A percentile compares a stretch with the other conserved stretches of the same genome.
Conservation (phyloP, 495 filamentous ascomycete species). For the Talaromyces wortmannii region DNA sequence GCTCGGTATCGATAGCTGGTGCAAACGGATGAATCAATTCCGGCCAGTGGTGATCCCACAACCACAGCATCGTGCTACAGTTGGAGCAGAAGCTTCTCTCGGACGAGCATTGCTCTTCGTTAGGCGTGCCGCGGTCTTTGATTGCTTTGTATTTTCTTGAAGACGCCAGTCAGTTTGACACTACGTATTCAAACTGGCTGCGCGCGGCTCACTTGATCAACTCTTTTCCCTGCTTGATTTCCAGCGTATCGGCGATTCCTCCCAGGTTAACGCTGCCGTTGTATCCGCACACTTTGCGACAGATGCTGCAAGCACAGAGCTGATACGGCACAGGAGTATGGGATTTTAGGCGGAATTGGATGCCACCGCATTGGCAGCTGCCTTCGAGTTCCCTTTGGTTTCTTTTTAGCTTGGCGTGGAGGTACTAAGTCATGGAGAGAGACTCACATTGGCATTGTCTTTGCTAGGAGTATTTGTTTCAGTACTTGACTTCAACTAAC, state of each 20-base stretch:
- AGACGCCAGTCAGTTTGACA: not conserved
- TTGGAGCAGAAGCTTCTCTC: conserved; percentile 48
- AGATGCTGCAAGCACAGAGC: conserved; percentile 51
- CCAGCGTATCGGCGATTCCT: conserved; percentile 36
- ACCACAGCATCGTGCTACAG: conserved; percentile 44
- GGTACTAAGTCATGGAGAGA: not conserved
- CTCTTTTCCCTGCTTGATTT: conserved; percentile 39
- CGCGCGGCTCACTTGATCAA: conserved; percentile 37
- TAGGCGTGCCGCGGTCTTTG: conserved; percentile 39
- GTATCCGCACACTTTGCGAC: conserved; percentile 46
- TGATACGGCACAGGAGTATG: conserved; percentile 49
- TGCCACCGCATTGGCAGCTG: conserved; percentile 46
- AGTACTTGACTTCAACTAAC: no score
- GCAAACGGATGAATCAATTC: conserved; percentile 53
- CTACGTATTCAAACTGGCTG: not conserved
- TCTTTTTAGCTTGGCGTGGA: no score
- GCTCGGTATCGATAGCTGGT: conserved; percentile 46
- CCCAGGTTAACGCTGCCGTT: conserved; percentile 45
- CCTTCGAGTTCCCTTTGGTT: conserved; percentile 39
- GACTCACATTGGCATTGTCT: not conserved
- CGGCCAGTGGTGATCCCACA: conserved; percentile 44
- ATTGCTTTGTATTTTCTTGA: conserved; percentile 43
- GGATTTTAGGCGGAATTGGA: conserved; percentile 45
- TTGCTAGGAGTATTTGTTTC: no score
- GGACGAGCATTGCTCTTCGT: conserved; percentile 33